Percentiles rank a stretch among this genome's conserved stretches.
Conservation (phyloP, 2,329 filamentous ascomycete species). For the Acarospora socialis region DNA sequence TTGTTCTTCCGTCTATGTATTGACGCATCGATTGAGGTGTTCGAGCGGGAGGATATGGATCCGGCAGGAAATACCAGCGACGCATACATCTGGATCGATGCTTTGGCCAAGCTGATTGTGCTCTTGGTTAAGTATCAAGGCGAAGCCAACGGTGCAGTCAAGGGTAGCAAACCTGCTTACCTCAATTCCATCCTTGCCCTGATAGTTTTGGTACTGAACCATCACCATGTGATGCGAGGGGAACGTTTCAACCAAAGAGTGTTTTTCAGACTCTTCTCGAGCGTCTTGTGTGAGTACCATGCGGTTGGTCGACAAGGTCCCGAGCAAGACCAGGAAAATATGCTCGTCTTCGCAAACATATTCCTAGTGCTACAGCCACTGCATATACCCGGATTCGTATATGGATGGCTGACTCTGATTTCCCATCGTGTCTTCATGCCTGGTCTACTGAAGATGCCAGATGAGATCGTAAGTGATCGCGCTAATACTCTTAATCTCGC, state of each 20-base stretch:
- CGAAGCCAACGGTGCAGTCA: conserved; percentile 43
- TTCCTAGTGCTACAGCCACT: conserved; percentile 62
- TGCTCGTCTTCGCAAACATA: conserved; percentile 56
- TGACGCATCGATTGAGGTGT: conserved; percentile 63
- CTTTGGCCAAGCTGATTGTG: conserved; percentile 66
- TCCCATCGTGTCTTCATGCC: conserved; percentile 78
- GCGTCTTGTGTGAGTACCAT: conserved; percentile 63
- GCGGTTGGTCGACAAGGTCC: conserved; percentile 42
- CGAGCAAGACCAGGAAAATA: conserved; percentile 49
- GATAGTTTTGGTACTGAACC: conserved; percentile 66
- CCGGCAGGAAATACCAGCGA: conserved; percentile 42
- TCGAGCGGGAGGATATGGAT: conserved; percentile 53
- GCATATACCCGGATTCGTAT: conserved; percentile 68
- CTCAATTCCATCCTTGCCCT: conserved; percentile 66
- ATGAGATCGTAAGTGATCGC: conserved; percentile 31
- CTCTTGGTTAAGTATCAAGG: conserved; percentile 60
- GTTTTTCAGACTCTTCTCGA: conserved; percentile 81
- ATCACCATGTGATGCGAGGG: conserved; percentile 67
- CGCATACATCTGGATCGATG: conserved; percentile 56
- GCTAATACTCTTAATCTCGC: background rate
- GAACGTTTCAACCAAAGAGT: conserved; percentile 77
- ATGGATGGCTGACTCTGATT: conserved; percentile 69
- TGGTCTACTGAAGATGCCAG: conserved; percentile 52
- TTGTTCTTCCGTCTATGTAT: conserved; percentile 69
- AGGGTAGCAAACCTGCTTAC: conserved; percentile 52